Evolutionary conservation across 2,329 filamentous ascomycete species (phyloP).

Genomic region (Arachnopeziza araneosa): DNA sequence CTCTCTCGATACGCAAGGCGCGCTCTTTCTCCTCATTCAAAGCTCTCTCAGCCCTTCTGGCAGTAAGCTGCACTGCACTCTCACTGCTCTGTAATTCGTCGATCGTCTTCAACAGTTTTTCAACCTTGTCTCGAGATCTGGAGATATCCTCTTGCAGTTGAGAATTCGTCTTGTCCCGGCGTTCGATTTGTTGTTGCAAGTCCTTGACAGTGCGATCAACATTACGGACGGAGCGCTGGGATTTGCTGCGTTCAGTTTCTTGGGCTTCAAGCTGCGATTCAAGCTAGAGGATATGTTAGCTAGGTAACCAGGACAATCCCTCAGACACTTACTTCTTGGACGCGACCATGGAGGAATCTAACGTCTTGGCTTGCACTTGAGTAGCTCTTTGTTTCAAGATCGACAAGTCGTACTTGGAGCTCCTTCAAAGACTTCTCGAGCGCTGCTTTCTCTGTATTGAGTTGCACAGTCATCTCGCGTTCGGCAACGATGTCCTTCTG

Average conservation of each 20-base stretch:
- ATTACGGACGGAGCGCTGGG: constrained; percentile 83
- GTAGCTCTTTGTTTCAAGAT: constrained; percentile 95
- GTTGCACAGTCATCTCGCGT: constrained; percentile 71
- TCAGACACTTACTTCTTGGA: constrained; percentile 74
- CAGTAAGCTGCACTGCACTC: constrained; percentile 71
- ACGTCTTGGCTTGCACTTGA: constrained; percentile 92
- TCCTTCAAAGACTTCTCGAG: constrained; percentile 90
- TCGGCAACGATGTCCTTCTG: constrained; percentile 89
- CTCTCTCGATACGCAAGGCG: constrained; percentile 73
- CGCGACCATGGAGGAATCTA: constrained; percentile 86
- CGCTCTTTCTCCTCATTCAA: constrained; percentile 85
- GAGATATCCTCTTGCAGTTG: constrained; percentile 78
- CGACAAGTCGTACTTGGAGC: constrained; percentile 80
- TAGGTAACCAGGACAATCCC: constrained; percentile 8
- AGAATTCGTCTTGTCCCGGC: constrained; percentile 80
- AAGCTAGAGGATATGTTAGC: constrained; percentile 52
- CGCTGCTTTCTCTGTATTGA: constrained; percentile 84
- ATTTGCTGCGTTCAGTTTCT: constrained; percentile 70
- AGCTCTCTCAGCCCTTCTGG: constrained; percentile 83
- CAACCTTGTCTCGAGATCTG: constrained; percentile 84
- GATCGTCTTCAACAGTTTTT: constrained; percentile 82
- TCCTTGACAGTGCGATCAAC: constrained; percentile 93
- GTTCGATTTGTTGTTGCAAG: constrained; percentile 84
- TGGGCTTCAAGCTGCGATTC: constrained; percentile 82
- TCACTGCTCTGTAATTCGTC: constrained; percentile 91